These are phyloP conservation scores for Pythium vanterpoolii DNA, from an alignment of 352 stramenopile genomes.

Conservation along the genomic window DNA sequence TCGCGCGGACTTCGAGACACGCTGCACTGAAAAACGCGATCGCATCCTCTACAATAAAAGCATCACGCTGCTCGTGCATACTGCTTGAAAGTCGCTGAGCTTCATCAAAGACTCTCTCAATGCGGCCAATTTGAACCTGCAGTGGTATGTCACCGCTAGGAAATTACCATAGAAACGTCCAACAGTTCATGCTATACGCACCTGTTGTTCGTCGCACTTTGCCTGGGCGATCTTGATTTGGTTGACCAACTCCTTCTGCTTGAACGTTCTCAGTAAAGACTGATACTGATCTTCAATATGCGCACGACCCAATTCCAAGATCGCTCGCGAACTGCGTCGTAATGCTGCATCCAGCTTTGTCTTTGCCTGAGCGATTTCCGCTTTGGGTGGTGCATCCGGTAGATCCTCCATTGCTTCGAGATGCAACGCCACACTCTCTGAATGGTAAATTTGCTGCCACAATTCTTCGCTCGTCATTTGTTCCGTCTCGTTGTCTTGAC, in stretches of 20 bases:
- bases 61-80: constrained; percentile 4
- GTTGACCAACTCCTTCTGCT: not conserved
- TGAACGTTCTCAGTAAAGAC: constrained; percentile 2
- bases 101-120: constrained; percentile 7
- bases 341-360: not conserved
- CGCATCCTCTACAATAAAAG: constrained; percentile 5
- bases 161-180: not conserved
- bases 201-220: constrained; percentile 9
- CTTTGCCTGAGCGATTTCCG: constrained; percentile 7
- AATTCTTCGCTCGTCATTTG: constrained; percentile 15
- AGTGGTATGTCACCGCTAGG: not conserved
- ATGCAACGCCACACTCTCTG: not conserved
- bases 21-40: constrained; percentile 12
- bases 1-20: constrained; percentile 1
- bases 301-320: constrained; percentile 6
- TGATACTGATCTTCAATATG: constrained; percentile 12
- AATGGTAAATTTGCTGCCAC: not conserved
- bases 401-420: constrained; percentile 16
- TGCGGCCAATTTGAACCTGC: constrained; percentile 8
- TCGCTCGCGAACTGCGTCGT: constrained; percentile 9
- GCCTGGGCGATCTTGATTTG: constrained; percentile 7
- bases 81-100: constrained; percentile 4
- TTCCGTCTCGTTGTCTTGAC: constrained; percentile 2
- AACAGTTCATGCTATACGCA: not conserved
- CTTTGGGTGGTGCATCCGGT: not conserved